Evolutionary conservation across 1,139 yeast species (phyloP).

Genomic region (Magnusiomyces tetraspermus): DNA sequence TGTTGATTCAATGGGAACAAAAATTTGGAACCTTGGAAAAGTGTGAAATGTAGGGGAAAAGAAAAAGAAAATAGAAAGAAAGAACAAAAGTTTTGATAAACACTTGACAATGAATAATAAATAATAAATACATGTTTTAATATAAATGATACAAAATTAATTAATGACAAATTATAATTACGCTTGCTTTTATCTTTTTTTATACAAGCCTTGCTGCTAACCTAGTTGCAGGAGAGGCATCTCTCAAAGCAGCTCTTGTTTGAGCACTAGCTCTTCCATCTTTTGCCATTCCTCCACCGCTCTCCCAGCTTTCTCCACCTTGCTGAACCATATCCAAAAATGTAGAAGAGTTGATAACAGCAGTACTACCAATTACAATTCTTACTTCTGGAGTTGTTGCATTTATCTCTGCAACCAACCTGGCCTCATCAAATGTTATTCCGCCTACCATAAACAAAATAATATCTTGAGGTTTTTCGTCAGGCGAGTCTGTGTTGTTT

Average conservation of each 20-base stretch:
- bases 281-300: background rate
- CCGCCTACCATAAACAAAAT: conserved; percentile 84
- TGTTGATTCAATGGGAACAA: background rate
- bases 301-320: conserved; percentile 22
- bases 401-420: conserved; percentile 67
- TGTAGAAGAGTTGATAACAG: conserved; percentile 47
- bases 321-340: conserved; percentile 39
- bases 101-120: too few species aligned
- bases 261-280: conserved; percentile 3
- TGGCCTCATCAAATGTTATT: conserved; percentile 82
- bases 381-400: conserved; percentile 42
- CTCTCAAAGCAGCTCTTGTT: conserved; percentile 15
- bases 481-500: conserved; percentile 14
- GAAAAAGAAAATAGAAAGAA: too few species aligned
- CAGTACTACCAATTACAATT: conserved; percentile 70
- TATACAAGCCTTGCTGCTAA: background rate
- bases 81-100: too few species aligned
- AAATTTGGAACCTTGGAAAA: background rate
- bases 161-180: too few species aligned
- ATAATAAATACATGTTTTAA: too few species aligned
- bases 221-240: conserved; percentile 14
- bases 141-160: too few species aligned
- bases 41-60: too few species aligned
- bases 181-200: too few species aligned
- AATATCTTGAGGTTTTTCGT: conserved; percentile 56